These are phyloP conservation scores for Rossbeevera mucosa DNA, from an alignment of 768 basidiomycete genomes.

Conservation along the genomic window DNA sequence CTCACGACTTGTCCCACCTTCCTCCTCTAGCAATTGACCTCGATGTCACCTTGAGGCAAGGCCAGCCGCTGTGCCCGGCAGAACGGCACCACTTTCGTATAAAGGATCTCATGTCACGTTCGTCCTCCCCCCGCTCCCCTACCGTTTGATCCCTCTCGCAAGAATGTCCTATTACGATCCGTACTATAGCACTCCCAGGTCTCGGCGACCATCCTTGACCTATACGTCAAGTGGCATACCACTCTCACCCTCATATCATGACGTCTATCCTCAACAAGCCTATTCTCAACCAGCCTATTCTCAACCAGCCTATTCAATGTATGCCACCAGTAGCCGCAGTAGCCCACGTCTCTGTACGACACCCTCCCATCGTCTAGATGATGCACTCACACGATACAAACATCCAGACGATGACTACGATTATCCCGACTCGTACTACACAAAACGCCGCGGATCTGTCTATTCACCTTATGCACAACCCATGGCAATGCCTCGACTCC, in stretches of 20 bases:
- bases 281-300: background rate
- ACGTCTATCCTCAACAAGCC: slow-evolving; percentile 7
- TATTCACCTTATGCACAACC: slow-evolving; percentile 25
- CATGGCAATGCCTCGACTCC: slow-evolving; percentile 19
- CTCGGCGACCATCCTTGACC: slow-evolving; percentile 31
- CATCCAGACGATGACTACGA: slow-evolving; percentile 50
- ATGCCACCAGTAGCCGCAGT: slow-evolving; percentile 37
- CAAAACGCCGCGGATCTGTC: slow-evolving; percentile 17
- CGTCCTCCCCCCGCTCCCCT: slow-evolving; percentile 1
- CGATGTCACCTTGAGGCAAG: slow-evolving; percentile 30
- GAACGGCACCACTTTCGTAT: slow-evolving; percentile 16
- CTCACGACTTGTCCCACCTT: slow-evolving; percentile 15
- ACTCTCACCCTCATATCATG: slow-evolving; percentile 40
- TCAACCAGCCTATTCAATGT: slow-evolving; percentile 41
- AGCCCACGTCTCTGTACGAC: slow-evolving; percentile 41
- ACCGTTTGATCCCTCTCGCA: slow-evolving; percentile 8
- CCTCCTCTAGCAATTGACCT: slow-evolving; percentile 13
- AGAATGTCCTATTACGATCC: slow-evolving; percentile 44
- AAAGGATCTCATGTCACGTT: slow-evolving; percentile 11
- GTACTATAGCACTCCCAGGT: slow-evolving; percentile 31
- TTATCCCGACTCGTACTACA: slow-evolving; percentile 48
- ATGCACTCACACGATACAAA: background rate
- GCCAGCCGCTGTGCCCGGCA: slow-evolving; percentile 15
- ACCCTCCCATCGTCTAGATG: background rate
- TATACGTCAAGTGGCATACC: slow-evolving; percentile 30